Conservation (phyloP, 345 rosid genomes). For the Populus alba region DNA sequence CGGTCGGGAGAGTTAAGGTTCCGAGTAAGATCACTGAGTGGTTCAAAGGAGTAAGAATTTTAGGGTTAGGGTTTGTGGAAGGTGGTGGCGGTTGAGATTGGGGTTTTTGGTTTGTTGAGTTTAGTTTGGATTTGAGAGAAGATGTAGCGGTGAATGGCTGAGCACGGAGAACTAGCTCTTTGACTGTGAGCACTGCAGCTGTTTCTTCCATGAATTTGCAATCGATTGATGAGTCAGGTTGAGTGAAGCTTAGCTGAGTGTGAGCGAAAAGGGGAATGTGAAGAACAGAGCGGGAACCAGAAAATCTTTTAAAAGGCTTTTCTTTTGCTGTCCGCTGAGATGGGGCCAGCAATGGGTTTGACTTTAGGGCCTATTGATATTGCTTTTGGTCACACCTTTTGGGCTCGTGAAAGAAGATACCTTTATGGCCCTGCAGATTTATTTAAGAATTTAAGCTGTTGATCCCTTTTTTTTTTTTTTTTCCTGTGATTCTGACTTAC, state of each 20-base stretch:
- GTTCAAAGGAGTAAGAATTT: conserved; percentile 42
- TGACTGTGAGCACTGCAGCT: conserved; percentile 33
- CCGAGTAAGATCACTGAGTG: conserved; percentile 55
- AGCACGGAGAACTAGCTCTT: conserved; percentile 46
- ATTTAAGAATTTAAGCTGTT: too few species aligned
- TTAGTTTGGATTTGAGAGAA: conserved; percentile 32
- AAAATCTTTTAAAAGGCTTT: too few species aligned
- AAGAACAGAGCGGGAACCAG: not conserved
- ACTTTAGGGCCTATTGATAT: too few species aligned
- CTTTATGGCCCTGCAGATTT: too few species aligned
- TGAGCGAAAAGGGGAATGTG: not conserved
- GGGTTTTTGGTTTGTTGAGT: conserved; percentile 8
- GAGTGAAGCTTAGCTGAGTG: not conserved
- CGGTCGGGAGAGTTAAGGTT: conserved; percentile 51
- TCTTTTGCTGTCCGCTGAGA: too few species aligned
- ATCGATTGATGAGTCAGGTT: not conserved
- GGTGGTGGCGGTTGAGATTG: conserved; percentile 6
- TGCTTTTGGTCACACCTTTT: too few species aligned
- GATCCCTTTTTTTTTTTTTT: too few species aligned
- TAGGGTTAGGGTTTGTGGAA: conserved; percentile 20
- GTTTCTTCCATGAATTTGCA: conserved; percentile 30
- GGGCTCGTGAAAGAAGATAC: too few species aligned
- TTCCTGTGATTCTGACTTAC: too few species aligned
- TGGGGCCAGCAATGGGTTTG: too few species aligned
- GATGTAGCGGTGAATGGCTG: conserved; percentile 56